Base-by-base conservation (phyloP, 2,329 filamentous ascomycete species). In the Phaeosphaeriaceae sp. region DNA sequence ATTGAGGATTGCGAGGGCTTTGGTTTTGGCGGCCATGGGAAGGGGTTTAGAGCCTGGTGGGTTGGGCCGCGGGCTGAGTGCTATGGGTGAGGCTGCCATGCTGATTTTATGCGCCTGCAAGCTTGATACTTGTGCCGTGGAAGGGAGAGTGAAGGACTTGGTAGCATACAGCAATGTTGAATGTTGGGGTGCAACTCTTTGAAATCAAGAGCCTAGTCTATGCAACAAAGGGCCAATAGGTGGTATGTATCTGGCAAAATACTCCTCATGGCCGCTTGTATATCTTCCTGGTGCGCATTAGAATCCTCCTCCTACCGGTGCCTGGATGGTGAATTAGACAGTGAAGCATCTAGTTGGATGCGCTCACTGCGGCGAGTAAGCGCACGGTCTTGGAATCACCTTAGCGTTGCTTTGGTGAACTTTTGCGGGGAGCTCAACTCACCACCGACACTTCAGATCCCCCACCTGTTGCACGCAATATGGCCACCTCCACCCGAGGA, bases 1-100 rank as follows among this genome's bases (percentile, higher is more conserved):
- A 30, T 63, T 66, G 42, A 70, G 60, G 28, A 72, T 60, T 3
- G 70, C 68, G 45, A 73, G 69, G 2, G 63, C 61, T 56, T 70
- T 71, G 6, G 66, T 56, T 48, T 67, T 71, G 41, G 56, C 52
- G 28, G 57, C 54, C 21, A 48, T 50, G 4, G 52, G 36, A 4
- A 44, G 46, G 1, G 42, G 33, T 18, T 47, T 49, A 7, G 58
- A 15, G 45, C 60, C 64, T 36, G 62, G 58, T 35, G 54, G 54
- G 39, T 65, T 65, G 12, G 64, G 64, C 48, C 60, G 53, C 9
- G 66, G 66, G 50, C 66, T 69, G 29, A 69, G 48, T 8, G 57
- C 57, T 29, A 55, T 60, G 12, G 66, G 63, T 7, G 66, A 66
- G 44, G 52, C 48, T 33, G 61, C 61, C 64, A 68, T 67, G 42